These are phyloP conservation scores for Forsythia suspensa DNA, from an alignment of 257 asterid species.

Conservation along the genomic window DNA sequence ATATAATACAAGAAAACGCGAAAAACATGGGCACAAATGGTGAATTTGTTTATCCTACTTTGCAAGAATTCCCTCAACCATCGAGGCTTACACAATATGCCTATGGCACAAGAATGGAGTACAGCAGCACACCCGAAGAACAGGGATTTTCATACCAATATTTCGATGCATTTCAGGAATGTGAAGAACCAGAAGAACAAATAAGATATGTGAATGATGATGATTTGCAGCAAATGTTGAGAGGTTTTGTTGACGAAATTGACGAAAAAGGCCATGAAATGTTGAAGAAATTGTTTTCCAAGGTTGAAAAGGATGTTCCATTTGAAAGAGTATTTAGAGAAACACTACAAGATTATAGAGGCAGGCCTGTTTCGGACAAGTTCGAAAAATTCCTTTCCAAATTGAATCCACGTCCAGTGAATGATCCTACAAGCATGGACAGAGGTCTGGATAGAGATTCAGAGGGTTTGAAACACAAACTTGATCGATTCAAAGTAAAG, in stretches of 20 bases:
- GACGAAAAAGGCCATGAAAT: constrained; percentile 29
- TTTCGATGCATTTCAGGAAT: background rate
- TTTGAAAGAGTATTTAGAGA: constrained; percentile 16
- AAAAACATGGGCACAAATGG: background rate
- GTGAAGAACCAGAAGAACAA: background rate
- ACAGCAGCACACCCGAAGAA: background rate
- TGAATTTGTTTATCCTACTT: background rate
- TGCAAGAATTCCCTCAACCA: background rate
- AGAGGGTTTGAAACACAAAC: background rate
- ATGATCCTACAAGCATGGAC: background rate
- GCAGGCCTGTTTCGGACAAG: constrained; percentile 3
- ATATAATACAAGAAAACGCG: too few relatives aligned
- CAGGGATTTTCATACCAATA: background rate
- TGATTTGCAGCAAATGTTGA: background rate
- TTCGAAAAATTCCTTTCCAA: constrained; percentile 23
- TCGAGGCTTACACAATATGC: background rate
- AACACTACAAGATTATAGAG: constrained; percentile 16
- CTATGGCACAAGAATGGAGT: background rate
- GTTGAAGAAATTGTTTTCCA: constrained; percentile 29
- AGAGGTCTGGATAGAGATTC: background rate
- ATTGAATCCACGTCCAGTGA: background rate
- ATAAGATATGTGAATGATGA: background rate
- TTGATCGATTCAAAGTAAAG: constrained; percentile 9
- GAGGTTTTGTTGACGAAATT: constrained; percentile 22
- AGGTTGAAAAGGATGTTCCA: constrained; percentile 14